Base-by-base conservation (phyloP, 805 yeast species). In the Yarrowia osloensis region DNA sequence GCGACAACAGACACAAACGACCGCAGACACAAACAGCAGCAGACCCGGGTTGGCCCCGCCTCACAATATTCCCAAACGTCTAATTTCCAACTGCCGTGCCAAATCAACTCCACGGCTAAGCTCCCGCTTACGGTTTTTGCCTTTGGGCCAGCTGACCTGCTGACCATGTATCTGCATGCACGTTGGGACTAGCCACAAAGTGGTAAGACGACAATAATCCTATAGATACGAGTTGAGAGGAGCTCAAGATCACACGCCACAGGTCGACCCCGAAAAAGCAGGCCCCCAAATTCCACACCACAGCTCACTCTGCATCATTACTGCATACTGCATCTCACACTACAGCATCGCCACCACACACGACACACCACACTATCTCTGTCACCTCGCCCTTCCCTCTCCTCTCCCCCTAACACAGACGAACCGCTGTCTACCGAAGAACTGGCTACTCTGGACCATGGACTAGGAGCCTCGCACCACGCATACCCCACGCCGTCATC, bases 391-490 rank as follows among this genome's bases (percentile, higher is more conserved):
- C 21, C 42, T n/a, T 5, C n/a, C 33, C 4, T 11, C 62, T 13
- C 35, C 19, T 7, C 22, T 22, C 11, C 28, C n/a, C 19, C 65
- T 61, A 61, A 61, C 66, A 4, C 66, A 61, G 66, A 61, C 66
- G 66, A 61, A 44, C 66, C 66, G 7, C 54, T 61, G 15, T 44
- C 54, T 21, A 44, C 44, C 37, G 66, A 61, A 61, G 66, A 61
- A 28, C 54, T 46, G 40, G 66, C 66, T 9, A 61, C 66, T 8
- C 54, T 61, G 42, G 66, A 61, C 54, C 66, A 61, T 40, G 49
- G 49, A 19, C 63, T 57, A 57, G 63, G 63, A 57, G 49, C 63
- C 31, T 33, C 59, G n/a, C 46, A 35, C 15, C 63, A 61, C 66
- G 54, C 52, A 12, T 61, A 44, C 19, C 66, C 66, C 33, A 22